A percentile compares a stretch with the other conserved stretches of the same genome.
Conservation (phyloP, 2,329 filamentous ascomycete species). For the Claviceps spartinae region DNA sequence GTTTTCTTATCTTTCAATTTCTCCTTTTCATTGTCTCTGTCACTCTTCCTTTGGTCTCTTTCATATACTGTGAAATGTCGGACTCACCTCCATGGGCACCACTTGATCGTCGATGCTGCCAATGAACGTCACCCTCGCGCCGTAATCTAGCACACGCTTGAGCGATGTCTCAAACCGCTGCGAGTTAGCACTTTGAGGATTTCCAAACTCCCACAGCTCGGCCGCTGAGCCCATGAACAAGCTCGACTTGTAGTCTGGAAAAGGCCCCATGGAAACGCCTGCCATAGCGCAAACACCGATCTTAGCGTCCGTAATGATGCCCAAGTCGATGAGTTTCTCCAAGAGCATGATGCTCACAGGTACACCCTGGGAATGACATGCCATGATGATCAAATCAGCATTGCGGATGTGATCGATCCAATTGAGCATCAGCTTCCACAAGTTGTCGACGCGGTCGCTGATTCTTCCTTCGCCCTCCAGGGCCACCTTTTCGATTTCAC, state of each 20-base stretch:
- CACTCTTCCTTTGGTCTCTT: background rate
- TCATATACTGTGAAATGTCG: background rate
- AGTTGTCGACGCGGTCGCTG: constrained; percentile 70
- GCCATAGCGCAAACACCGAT: constrained; percentile 85
- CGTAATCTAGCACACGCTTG: constrained; percentile 60
- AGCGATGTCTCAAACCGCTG: constrained; percentile 67
- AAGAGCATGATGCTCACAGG: constrained; percentile 87
- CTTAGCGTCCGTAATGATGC: constrained; percentile 61
- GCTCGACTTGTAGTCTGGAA: constrained; percentile 78
- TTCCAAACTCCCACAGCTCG: constrained; percentile 87
- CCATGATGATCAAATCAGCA: constrained; percentile 83
- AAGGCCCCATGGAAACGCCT: constrained; percentile 86
- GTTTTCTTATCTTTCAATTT: background rate
- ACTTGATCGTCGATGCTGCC: constrained; percentile 96
- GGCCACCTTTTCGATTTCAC: constrained; percentile 83
- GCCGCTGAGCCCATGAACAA: constrained; percentile 84
- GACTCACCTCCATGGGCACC: constrained; percentile 69
- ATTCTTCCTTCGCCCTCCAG: constrained; percentile 93
- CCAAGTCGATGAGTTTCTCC: constrained; percentile 82
- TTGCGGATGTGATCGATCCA: constrained; percentile 83
- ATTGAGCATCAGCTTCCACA: constrained; percentile 90
- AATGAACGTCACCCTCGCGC: constrained; percentile 72
- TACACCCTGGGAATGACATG: constrained; percentile 90
- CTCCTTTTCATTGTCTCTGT: background rate
- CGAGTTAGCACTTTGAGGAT: constrained; percentile 68